A percentile compares a stretch with the other conserved stretches of the same genome.
These are phyloP conservation scores for Nelumbo lutea DNA, from an alignment of 164 flowering plant species.

Conservation along the genomic window DNA sequence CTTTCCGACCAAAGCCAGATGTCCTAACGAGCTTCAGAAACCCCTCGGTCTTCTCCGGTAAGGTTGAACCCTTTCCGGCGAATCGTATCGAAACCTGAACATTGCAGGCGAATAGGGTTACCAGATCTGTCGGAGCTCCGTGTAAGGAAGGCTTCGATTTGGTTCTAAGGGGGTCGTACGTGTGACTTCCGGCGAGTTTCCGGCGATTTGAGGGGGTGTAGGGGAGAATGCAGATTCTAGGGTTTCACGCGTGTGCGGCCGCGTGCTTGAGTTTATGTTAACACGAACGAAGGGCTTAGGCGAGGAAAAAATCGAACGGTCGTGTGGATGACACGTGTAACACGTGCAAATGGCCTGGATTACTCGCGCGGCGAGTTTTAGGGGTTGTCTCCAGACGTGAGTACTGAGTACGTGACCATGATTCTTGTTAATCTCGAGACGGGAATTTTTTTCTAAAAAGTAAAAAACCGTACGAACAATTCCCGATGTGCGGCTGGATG, in stretches of 20 bases:
- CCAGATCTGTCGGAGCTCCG: background rate
- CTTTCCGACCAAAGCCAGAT: background rate
- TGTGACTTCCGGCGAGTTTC: constrained; percentile 9
- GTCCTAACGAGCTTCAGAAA: background rate
- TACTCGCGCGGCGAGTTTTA: background rate
- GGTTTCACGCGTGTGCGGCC: constrained; percentile 35
- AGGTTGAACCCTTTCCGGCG: background rate
- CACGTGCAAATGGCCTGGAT: constrained; percentile 19
- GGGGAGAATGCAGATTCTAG: constrained; percentile 12
- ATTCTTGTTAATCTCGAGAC: no score
- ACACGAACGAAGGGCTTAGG: constrained; percentile 23
- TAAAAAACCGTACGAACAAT: no score
- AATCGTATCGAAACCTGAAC: background rate
- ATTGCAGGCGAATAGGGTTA: background rate
- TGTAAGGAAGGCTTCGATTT: background rate
- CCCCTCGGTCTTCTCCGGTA: background rate
- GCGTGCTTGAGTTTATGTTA: constrained; percentile 27
- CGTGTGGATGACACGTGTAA: constrained; percentile 24
- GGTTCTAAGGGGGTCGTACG: background rate
- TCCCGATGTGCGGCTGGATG: no score
- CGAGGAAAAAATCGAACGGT: constrained; percentile 13
- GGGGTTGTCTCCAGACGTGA: no score
- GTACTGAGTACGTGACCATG: no score
- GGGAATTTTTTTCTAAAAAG: no score
- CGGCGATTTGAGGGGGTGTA: constrained; percentile 10